Base-by-base conservation (phyloP, 2,329 filamentous ascomycete species). In the Sporothrix luriei region DNA sequence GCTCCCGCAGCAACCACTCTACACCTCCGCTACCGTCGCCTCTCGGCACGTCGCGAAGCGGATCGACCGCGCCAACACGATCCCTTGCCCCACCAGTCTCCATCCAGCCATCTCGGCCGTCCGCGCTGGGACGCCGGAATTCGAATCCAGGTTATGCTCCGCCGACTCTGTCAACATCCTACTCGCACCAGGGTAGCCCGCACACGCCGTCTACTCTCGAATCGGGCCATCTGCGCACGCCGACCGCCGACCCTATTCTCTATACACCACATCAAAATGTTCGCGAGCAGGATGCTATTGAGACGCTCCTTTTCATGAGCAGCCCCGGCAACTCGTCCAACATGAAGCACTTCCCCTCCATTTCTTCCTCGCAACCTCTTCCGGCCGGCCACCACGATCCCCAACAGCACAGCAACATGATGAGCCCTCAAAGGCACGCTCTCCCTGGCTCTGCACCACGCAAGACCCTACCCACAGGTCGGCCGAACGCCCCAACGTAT, bases 251-350 rank as follows among this genome's bases (percentile, higher is more conserved):
- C 68, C 83, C 85, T 9, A 86, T 89, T 19, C 80, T 91, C 4
- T 88, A 88, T 71, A 91, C 90, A 40, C 89, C 89, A 0, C 89
- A 89, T 69, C 89, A 91, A 72, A 88, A 88, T 26, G 81, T 86
- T 10, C 86, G 91, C 66, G 92, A 95, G 76, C 91, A 93, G 75
- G 92, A 94, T 75, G 92, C 92, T 6, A 88, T 94, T 61, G 91
- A 94, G 76, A 90, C 91, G 0, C 80, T 95, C 29, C 82, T 94
- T 33, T 93, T 94, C 76, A 91, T 95, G 88, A 93, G 91, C 75
- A 92, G 90, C 72, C 91, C 91, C 0, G 89, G 89, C 19, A 91
- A 92, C 77, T 90, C 90, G 57, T 83, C 85, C 54, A 88, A 87
- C 71, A 78, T 89, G 74, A 87, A 87, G 72, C 85, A 86, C 71